These are phyloP conservation scores for Hemileia vastatrix DNA, from an alignment of 1,284 basidiomycete genomes.

Conservation along the genomic window DNA sequence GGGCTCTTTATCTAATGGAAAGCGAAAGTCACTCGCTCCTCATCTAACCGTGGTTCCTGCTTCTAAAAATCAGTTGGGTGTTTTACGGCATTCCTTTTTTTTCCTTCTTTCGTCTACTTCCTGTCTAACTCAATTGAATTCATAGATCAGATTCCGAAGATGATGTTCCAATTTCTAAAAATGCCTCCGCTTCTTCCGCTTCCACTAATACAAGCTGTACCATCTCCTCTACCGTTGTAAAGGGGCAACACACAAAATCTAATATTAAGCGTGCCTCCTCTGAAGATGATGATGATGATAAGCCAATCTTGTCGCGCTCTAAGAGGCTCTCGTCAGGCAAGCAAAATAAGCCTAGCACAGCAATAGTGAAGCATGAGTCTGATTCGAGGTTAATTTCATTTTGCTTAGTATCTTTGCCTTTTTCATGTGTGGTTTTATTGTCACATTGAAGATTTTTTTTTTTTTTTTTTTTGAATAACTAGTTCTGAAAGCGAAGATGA, in stretches of 20 bases:
- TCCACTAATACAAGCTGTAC: too few relatives aligned
- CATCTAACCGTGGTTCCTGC: too few relatives aligned
- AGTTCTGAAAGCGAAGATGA: slow-evolving; percentile 3
- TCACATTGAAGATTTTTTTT: slow-evolving; percentile 28
- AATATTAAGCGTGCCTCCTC: slow-evolving; percentile 5
- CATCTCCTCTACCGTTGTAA: too few relatives aligned
- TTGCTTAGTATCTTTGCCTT: not conserved
- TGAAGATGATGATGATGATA: not conserved
- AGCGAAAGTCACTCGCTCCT: not conserved
- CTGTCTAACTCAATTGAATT: not conserved
- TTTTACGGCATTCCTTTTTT: too few relatives aligned
- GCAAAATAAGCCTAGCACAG: slow-evolving; percentile 45
- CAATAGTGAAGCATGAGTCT: too few relatives aligned
- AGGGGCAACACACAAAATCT: too few relatives aligned
- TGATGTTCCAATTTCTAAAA: slow-evolving; percentile 20
- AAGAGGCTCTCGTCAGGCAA: slow-evolving; percentile 47
- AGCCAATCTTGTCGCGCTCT: slow-evolving; percentile 24
- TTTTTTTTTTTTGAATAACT: slow-evolving; percentile 45
- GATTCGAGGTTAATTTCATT: not conserved
- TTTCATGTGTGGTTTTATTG: not conserved
- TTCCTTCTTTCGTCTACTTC: too few relatives aligned
- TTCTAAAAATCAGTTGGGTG: too few relatives aligned
- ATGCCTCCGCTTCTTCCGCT: slow-evolving; percentile 12
- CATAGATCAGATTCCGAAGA: slow-evolving; percentile 14
- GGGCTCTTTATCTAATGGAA: not conserved